A percentile compares a stretch with the other conserved stretches of the same genome.
These are phyloP conservation scores for Boletus vermiculosoides DNA, from an alignment of 768 basidiomycete genomes.

Conservation along the genomic window DNA sequence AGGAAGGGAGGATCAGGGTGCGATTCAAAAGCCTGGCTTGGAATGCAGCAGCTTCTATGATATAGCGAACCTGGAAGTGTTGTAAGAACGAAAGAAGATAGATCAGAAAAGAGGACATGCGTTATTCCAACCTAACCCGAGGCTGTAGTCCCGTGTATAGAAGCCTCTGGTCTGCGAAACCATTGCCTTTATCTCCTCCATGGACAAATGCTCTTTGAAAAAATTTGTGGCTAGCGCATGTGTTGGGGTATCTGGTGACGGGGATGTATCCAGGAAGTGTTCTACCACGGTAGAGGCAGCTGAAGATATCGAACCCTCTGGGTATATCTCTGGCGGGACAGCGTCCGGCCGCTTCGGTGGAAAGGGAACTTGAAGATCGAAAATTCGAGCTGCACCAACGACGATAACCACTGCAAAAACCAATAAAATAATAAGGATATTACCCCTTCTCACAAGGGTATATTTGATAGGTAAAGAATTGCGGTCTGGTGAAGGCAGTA, in stretches of 20 bases:
- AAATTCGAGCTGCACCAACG: conserved; percentile 9
- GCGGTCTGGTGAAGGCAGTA: conserved; percentile 9
- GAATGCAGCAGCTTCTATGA: conserved; percentile 40
- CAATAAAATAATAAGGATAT: conserved; percentile 3
- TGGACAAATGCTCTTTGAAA: conserved; percentile 21
- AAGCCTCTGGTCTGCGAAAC: conserved; percentile 40
- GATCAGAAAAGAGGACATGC: conserved; percentile 18
- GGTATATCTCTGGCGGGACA: background rate
- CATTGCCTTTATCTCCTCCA: conserved; percentile 35
- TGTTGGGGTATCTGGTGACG: background rate
- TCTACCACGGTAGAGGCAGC: background rate
- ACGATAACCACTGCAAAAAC: conserved; percentile 10
- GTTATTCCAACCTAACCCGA: conserved; percentile 49
- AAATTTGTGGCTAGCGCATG: background rate
- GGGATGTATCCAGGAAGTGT: background rate
- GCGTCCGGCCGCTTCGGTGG: conserved; percentile 4
- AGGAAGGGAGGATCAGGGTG: conserved; percentile 41
- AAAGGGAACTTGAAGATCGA: conserved; percentile 10
- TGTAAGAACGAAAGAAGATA: background rate
- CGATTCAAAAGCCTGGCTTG: conserved; percentile 41
- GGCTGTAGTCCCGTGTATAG: conserved; percentile 42
- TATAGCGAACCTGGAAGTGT: conserved; percentile 39
- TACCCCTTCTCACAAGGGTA: conserved; percentile 5
- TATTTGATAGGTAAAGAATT: conserved; percentile 4
- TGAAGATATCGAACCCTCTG: background rate